Percentiles rank a stretch among this genome's conserved stretches.
These are phyloP conservation scores for Coniochaeta sp. DNA, from an alignment of 2,329 filamentous ascomycete species.

Conservation along the genomic window DNA sequence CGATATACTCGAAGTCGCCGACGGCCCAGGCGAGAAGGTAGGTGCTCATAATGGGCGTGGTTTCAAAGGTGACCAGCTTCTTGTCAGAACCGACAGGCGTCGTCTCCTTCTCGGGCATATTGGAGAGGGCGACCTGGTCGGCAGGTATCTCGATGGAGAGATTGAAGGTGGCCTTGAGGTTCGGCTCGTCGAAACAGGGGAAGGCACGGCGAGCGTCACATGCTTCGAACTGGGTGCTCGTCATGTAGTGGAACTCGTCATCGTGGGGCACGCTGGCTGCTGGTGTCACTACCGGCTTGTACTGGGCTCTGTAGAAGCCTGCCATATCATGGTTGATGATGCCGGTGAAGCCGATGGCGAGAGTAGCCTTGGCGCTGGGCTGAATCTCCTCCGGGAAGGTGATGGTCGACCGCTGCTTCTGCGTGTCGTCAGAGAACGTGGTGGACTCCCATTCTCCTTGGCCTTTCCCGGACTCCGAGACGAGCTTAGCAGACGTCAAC, in stretches of 20 bases:
- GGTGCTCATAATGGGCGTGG: constrained; percentile 84
- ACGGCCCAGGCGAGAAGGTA: constrained; percentile 90
- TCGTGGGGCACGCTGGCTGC: constrained; percentile 72
- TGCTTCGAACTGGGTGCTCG: constrained; percentile 96
- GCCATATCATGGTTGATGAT: constrained; percentile 91
- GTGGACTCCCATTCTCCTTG: constrained; percentile 52
- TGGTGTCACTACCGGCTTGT: constrained; percentile 74
- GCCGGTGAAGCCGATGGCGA: constrained; percentile 57
- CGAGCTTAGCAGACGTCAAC: constrained; percentile 57
- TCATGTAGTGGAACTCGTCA: constrained; percentile 61
- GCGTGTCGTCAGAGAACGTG: constrained; percentile 71
- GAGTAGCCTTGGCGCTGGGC: constrained; percentile 58
- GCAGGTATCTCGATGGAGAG: constrained; percentile 86
- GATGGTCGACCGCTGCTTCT: constrained; percentile 76
- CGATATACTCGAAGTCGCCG: constrained; percentile 94
- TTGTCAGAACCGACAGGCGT: constrained; percentile 51
- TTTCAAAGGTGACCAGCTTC: constrained; percentile 72
- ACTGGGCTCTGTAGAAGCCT: constrained; percentile 81
- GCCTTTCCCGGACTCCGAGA: constrained; percentile 48
- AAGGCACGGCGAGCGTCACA: constrained; percentile 93
- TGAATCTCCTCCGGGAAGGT: constrained; percentile 64
- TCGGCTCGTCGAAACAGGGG: constrained; percentile 97
- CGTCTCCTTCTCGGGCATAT: constrained; percentile 82
- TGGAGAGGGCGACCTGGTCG: constrained; percentile 82
- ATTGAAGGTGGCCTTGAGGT: constrained; percentile 93